phyloP scores from a whole-genome alignment of 306 rosid genomes.

The Acacia confusa region DNA sequence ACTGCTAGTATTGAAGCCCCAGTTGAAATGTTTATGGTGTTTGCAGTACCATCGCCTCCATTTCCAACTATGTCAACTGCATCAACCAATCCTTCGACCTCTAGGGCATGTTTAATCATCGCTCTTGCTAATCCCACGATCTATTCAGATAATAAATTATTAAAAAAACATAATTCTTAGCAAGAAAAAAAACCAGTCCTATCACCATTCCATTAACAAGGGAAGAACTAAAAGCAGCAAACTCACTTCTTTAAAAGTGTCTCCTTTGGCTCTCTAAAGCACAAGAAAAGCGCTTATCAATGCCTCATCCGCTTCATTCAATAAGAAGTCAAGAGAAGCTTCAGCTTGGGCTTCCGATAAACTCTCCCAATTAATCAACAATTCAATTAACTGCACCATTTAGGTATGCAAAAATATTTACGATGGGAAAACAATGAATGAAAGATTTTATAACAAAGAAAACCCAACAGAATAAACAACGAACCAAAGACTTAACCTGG shows the following conservation, averaged over 20 bases:
- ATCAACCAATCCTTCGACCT: conserved; percentile 76
- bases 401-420: not conserved
- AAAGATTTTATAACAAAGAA: not conserved
- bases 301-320: conserved; percentile 68
- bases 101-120: conserved; percentile 69
- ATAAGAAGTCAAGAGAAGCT: conserved; percentile 61
- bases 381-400: conserved; percentile 62
- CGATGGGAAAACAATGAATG: not conserved
- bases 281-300: conserved; percentile 86
- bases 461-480: not conserved
- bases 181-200: not conserved
- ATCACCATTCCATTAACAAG: not conserved
- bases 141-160: conserved; percentile 38
- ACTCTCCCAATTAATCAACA: conserved; percentile 60
- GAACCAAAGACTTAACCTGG: conserved; percentile 37
- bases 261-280: conserved; percentile 86
- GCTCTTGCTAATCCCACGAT: conserved; percentile 89
- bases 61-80: conserved; percentile 97
- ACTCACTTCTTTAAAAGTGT: conserved; percentile 83
- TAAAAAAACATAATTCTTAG: not conserved
- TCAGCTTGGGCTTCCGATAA: conserved; percentile 75
- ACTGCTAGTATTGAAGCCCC: conserved; percentile 91
- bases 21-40: conserved; percentile 90
- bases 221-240: conserved; percentile 1
- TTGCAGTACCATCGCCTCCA: conserved; percentile 93